A percentile compares a stretch with the other conserved stretches of the same genome.
Evolutionary conservation across 345 rosid species (phyloP).

Genomic region (Citrus reticulata): DNA sequence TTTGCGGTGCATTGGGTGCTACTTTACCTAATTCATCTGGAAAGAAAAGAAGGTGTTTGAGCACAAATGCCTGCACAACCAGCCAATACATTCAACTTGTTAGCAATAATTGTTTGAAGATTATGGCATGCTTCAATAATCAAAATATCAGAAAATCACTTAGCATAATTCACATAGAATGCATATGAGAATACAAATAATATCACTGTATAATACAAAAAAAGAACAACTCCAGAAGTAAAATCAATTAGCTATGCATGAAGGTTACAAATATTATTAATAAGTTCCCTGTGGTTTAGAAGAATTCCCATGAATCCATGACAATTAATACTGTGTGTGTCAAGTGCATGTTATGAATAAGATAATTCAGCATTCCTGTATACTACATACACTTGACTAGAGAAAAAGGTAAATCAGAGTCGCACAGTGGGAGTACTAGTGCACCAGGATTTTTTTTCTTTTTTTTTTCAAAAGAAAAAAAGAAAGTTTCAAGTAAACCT

Average conservation of each 20-base stretch:
- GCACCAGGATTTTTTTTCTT: background rate
- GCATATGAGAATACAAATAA: background rate
- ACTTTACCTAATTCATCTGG: conserved; percentile 55
- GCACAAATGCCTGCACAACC: conserved; percentile 85
- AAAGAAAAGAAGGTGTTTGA: conserved; percentile 86
- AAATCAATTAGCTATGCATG: background rate
- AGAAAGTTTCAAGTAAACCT: background rate
- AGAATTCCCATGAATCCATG: background rate
- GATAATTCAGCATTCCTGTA: conserved; percentile 1
- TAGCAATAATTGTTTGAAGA: conserved; percentile 6
- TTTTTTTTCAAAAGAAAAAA: no score
- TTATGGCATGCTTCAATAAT: background rate
- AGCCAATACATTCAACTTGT: conserved; percentile 15
- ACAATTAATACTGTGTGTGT: background rate
- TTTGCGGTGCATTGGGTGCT: conserved; percentile 30
- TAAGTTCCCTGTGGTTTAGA: background rate
- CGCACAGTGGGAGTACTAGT: no score
- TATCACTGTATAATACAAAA: background rate
- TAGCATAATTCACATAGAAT: background rate
- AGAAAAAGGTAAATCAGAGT: background rate
- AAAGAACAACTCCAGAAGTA: background rate
- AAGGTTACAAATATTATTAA: background rate
- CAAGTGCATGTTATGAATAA: background rate
- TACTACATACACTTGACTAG: no score
- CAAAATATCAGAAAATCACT: conserved; percentile 3